A percentile compares a stretch with the other conserved stretches of the same genome.
phyloP scores from a whole-genome alignment of 2,329 filamentous ascomycete genomes.

The Zarea fungicola region DNA sequence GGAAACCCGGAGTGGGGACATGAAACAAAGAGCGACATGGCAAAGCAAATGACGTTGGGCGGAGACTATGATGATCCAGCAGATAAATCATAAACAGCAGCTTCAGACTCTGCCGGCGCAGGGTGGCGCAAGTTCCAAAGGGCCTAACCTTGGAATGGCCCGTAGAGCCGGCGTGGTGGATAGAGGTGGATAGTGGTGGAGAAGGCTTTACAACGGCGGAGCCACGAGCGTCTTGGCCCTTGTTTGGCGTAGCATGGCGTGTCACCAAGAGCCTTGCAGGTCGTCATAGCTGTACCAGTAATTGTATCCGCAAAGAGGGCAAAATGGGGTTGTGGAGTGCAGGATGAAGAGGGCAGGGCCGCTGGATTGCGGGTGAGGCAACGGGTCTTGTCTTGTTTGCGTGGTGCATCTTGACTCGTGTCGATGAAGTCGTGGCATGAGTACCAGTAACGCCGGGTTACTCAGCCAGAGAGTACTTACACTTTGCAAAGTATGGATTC shows the following conservation, averaged over 20 bases:
- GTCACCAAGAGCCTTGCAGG: background rate
- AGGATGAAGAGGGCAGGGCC: no score
- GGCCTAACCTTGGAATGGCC: constrained; percentile 3
- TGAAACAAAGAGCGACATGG: background rate
- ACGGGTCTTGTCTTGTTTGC: no score
- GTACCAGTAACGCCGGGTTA: no score
- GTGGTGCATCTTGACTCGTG: no score
- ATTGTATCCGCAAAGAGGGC: no score
- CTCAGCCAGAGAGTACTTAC: no score
- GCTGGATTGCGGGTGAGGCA: no score
- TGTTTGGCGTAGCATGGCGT: background rate
- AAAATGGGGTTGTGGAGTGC: no score
- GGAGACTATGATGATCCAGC: constrained; percentile 5
- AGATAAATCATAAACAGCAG: background rate
- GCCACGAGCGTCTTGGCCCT: background rate
- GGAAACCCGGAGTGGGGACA: background rate
- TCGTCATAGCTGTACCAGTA: no score
- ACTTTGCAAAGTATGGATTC: constrained; percentile 2
- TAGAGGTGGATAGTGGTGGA: background rate
- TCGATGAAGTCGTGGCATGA: no score
- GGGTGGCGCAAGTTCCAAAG: background rate
- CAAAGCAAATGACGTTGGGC: constrained; percentile 6
- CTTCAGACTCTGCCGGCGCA: background rate
- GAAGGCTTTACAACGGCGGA: constrained; percentile 4
- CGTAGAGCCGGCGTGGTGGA: background rate